Evolutionary conservation across 2,329 filamentous ascomycete species (phyloP).

Genomic region (Neopestalotiopsis clavispora): DNA sequence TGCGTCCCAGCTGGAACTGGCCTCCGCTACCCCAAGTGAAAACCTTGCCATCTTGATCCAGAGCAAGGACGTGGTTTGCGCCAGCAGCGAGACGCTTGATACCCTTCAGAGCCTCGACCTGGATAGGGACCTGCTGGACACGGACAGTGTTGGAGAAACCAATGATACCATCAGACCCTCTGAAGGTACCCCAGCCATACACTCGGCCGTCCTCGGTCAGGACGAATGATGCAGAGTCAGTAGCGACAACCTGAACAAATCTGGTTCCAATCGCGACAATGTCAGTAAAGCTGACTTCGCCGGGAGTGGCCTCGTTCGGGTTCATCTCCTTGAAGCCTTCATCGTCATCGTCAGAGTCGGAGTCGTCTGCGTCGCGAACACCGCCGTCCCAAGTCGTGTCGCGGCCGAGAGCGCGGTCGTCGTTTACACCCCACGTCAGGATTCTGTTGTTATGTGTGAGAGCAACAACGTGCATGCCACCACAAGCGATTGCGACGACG

Average conservation of each 20-base stretch:
- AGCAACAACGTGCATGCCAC: constrained; percentile 73
- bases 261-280: constrained; percentile 63
- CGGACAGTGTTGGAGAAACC: constrained; percentile 63
- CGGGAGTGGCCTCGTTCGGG: constrained; percentile 72
- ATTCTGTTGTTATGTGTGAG: constrained; percentile 74
- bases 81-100: constrained; percentile 67
- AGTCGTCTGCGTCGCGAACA: constrained; percentile 60
- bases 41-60: constrained; percentile 72
- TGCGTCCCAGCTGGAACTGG: constrained; percentile 72
- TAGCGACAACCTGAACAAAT: constrained; percentile 65
- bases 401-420: constrained; percentile 73
- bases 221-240: constrained; percentile 67
- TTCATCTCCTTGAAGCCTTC: constrained; percentile 71
- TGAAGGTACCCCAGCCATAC: constrained; percentile 73
- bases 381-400: constrained; percentile 71
- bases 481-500: constrained; percentile 67
- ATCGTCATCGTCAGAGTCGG: constrained; percentile 49
- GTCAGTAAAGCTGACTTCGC: constrained; percentile 59
- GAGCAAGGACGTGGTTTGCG: constrained; percentile 71
- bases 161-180: constrained; percentile 63
- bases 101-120: constrained; percentile 64
- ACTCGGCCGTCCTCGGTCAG: constrained; percentile 68
- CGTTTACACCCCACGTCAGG: constrained; percentile 81
- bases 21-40: constrained; percentile 83
- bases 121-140: constrained; percentile 49